Conservation (phyloP, 176 grass and related monocot species). For the Stipa capillata region DNA sequence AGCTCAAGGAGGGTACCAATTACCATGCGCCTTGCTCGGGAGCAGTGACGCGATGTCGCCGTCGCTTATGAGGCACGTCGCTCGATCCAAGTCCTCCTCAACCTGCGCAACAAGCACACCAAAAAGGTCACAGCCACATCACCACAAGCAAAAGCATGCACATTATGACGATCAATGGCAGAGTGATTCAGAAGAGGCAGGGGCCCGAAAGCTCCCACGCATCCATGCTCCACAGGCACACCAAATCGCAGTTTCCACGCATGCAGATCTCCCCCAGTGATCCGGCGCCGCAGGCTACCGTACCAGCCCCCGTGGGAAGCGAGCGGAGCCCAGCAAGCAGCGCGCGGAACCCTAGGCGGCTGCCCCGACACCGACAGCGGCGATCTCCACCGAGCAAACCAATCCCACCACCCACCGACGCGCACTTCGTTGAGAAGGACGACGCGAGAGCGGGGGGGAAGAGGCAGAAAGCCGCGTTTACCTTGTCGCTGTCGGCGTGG, state of each 20-base stretch:
- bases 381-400: conserved; percentile 8
- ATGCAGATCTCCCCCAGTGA: conserved; percentile 34
- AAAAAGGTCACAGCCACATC: conserved; percentile 7
- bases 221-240: not conserved
- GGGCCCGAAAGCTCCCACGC: not conserved
- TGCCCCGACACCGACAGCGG: not conserved
- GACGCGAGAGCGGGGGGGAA: not conserved
- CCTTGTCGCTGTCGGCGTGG: conserved; percentile 50
- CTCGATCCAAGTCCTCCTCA: conserved; percentile 83
- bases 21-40: conserved; percentile 69
- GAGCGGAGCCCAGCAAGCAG: not conserved
- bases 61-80: conserved; percentile 57
- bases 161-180: not conserved
- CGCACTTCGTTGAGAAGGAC: not conserved
- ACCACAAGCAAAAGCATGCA: not conserved
- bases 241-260: not conserved
- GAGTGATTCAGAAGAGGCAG: not conserved
- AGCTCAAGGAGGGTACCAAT: not conserved
- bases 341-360: not conserved
- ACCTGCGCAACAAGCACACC: conserved; percentile 42
- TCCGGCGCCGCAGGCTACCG: not conserved
- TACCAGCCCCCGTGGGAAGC: not conserved
- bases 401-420: not conserved
- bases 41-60: conserved; percentile 63
- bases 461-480: too few relatives aligned